Base-by-base conservation (phyloP, 176 grass and related monocot species). In the Oryza rufipogon region DNA sequence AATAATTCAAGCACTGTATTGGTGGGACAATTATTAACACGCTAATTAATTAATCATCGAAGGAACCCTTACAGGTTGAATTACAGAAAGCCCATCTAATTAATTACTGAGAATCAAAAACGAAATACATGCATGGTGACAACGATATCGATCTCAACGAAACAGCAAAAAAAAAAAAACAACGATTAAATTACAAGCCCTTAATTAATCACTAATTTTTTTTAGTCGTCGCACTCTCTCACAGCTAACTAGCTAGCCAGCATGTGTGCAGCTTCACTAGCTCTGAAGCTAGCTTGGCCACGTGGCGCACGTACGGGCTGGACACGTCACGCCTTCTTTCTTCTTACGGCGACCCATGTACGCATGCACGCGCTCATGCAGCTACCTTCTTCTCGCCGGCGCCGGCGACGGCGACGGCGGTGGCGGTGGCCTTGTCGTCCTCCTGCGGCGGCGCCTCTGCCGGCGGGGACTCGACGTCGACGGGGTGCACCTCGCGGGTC, bases 401-500 rank as follows among this genome's bases (percentile, higher is more conserved):
- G 22, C 5, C 38, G 80, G 7, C 14, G 80, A 45, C 71, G 3
- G 20, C 8, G 20, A 0, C 36, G 34, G 34, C 34, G 34, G 0
- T 0, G 10, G 58, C 19, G 20, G 1, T 2, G 58, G 11, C 63
- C n/a, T 63, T 63, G 17, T 3, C 33, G 1, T 26, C 11, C 49
- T 61, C 1, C 38, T 9, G 6, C 1, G 2, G 17, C 7, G 7
- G 36, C 11, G 1, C 68, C 75, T 84, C 86, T 3, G 47, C 58
- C 10, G 28, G 64, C 7, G 26, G 52, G 7, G 71, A 32, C 54
- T 76, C 79, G 17, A 87, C 44, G 0, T 89, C 88, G n/a, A 48
- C 23, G 7, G 75, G 81, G 25, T 42, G 66, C 34, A 76, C 86
- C 14, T 85, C 77, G 38, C 23, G 1, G 28, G 15, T 25, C 63